Evolutionary conservation across 2,329 filamentous ascomycete species (phyloP).

Genomic region (Penicillium sp.): DNA sequence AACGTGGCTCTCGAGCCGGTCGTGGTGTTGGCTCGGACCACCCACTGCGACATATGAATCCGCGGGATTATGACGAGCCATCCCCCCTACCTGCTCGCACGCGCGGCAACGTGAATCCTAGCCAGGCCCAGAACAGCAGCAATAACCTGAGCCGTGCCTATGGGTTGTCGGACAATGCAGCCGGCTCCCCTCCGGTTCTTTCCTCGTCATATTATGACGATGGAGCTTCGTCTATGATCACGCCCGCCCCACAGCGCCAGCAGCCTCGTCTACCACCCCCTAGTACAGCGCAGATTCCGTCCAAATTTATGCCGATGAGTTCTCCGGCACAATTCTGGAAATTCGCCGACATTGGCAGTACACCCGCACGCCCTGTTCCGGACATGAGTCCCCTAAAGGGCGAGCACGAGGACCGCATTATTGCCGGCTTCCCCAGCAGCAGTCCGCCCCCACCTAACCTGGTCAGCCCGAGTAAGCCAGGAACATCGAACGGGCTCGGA

Average conservation of each 20-base stretch:
- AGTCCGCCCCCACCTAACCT: slow-evolving; percentile 53
- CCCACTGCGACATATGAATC: slow-evolving; percentile 36
- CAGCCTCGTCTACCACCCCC: slow-evolving; percentile 54
- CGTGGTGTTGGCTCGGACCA: slow-evolving; percentile 35
- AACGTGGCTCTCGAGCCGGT: slow-evolving; percentile 47
- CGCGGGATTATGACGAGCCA: slow-evolving; percentile 46
- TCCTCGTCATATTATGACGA: slow-evolving; percentile 56
- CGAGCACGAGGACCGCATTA: slow-evolving; percentile 38
- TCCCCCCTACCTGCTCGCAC: slow-evolving; percentile 45
- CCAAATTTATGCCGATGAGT: slow-evolving; percentile 57
- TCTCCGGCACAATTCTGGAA: slow-evolving; percentile 58
- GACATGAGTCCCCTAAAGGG: slow-evolving; percentile 54
- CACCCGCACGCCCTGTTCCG: slow-evolving; percentile 46
- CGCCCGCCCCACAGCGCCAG: slow-evolving; percentile 53
- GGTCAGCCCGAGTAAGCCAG: slow-evolving; percentile 50
- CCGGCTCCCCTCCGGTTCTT: slow-evolving; percentile 50
- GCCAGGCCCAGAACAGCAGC: slow-evolving; percentile 23
- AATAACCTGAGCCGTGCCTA: slow-evolving; percentile 39
- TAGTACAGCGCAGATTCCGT: slow-evolving; percentile 54
- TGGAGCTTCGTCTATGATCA: slow-evolving; percentile 52
- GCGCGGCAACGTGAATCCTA: slow-evolving; percentile 31
- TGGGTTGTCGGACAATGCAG: slow-evolving; percentile 45
- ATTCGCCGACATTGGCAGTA: slow-evolving; percentile 51
- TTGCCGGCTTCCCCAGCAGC: slow-evolving; percentile 50
- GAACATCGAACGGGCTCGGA: slow-evolving; percentile 36